phyloP scores from a whole-genome alignment of 73 alveolate species.

The Stentor coeruleus region DNA sequence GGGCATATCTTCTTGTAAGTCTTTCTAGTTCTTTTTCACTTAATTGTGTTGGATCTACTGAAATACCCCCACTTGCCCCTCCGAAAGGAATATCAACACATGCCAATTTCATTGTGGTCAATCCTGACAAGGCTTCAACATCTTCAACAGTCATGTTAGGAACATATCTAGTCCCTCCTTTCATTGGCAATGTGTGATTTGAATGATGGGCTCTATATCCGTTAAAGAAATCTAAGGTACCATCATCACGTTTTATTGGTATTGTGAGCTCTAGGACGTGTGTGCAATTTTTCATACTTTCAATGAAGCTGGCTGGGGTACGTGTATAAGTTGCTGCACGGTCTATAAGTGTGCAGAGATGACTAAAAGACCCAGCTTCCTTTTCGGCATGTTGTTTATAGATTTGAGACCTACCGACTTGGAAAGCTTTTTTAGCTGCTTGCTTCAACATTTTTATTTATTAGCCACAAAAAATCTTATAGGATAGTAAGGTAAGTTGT shows the following conservation, averaged over 20 bases:
- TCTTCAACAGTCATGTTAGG: conserved; percentile 40
- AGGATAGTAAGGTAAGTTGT: no score
- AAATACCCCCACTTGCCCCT: conserved; percentile 70
- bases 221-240: conserved; percentile 39
- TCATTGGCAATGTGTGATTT: conserved; percentile 48
- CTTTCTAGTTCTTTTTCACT: conserved; percentile 53
- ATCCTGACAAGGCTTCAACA: conserved; percentile 51
- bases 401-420: conserved; percentile 3
- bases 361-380: conserved; percentile 49
- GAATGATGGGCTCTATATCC: conserved; percentile 66
- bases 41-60: conserved; percentile 44
- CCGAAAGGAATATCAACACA: conserved; percentile 58
- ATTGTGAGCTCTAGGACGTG: conserved; percentile 30
- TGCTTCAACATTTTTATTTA: conserved; percentile 22
- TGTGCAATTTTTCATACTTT: conserved; percentile 42
- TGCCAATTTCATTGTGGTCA: conserved; percentile 54
- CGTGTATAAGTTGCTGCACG: conserved; percentile 50
- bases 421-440: background rate
- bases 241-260: conserved; percentile 49
- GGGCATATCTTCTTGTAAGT: conserved; percentile 57
- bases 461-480: background rate
- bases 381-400: background rate
- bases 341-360: conserved; percentile 41
- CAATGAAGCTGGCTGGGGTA: conserved; percentile 36
- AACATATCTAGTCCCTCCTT: conserved; percentile 65